Base-by-base conservation (phyloP, 2,329 filamentous ascomycete genomes). In the Diaporthe citri region DNA sequence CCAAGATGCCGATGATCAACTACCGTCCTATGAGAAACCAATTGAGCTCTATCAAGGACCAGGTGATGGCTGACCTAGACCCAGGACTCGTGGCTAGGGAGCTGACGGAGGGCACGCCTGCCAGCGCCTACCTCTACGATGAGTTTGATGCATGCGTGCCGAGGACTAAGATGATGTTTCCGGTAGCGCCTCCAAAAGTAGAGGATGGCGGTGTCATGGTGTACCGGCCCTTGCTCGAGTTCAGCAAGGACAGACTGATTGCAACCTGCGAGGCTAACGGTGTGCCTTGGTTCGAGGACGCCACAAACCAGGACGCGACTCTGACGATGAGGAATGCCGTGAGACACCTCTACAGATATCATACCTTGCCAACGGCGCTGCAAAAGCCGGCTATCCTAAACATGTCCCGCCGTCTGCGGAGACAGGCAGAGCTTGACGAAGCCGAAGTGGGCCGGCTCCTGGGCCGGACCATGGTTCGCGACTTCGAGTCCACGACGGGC, bases 321-420 rank as follows among this genome's bases (percentile, higher is more conserved):
- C 84, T 97, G 75, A 98, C 97, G 0, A 84, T 88, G 59, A 90
- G 97, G 51, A 99, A 99, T 80, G 92, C 96, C 0, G 87, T 98
- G 51, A 91, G 96, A 43, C 86, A 93, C 81, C 82, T 97, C 57
- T 87, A 90, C 28, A 84, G 86, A 36, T 83, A 88, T 6, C 84
- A 92, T 74, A 80, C 82, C 3, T 85, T 98, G 5, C 96, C 97
- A 0, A 82, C 82, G 13, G 95, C 95, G 0, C 84, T 98, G 3
- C 90, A 90, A 76, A 91, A 92, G 72, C 85, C 88, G 0, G 87
- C 90, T 0, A 87, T 98, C 7, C 83, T 96, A 2, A 83, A 85
- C 0, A 84, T 97, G 69, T 87, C 93, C 1, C 81, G 85, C 22
- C 87, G 87, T 43, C 89, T 90, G 41, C 86, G 88, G 60, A 79